Conservation (phyloP, 331 rosid genomes). For the Telfairia occidentalis region DNA sequence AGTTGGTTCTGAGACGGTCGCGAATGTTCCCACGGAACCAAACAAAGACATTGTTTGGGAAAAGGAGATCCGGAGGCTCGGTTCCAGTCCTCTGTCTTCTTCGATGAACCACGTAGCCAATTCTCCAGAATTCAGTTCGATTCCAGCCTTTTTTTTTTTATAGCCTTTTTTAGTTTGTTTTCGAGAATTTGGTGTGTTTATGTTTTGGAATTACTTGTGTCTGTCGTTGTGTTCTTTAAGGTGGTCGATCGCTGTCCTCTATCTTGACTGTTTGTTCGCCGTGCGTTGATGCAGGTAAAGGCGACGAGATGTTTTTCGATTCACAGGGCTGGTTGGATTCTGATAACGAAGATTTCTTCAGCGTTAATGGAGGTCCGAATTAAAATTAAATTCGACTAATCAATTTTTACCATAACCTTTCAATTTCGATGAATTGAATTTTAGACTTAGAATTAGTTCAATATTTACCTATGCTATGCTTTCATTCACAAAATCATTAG, state of each 20-base stretch:
- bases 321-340: constrained; percentile 26
- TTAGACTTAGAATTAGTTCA: no score
- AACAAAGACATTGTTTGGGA: background rate
- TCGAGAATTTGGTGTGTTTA: background rate
- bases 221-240: no score
- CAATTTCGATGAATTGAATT: no score
- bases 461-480: no score
- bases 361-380: constrained; percentile 30
- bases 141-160: background rate
- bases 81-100: background rate
- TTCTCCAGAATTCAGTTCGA: background rate
- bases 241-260: no score
- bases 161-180: background rate
- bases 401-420: no score
- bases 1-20: constrained; percentile 3
- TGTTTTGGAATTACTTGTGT: background rate
- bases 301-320: constrained; percentile 28
- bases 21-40: background rate
- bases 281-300: constrained; percentile 20
- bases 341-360: constrained; percentile 40
- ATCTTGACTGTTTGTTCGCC: background rate
- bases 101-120: background rate
- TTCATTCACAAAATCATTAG: no score
- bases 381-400: no score
- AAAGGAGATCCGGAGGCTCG: background rate